Conservation (phyloP, 2,329 filamentous ascomycete species). For the Beauveria medogensis region DNA sequence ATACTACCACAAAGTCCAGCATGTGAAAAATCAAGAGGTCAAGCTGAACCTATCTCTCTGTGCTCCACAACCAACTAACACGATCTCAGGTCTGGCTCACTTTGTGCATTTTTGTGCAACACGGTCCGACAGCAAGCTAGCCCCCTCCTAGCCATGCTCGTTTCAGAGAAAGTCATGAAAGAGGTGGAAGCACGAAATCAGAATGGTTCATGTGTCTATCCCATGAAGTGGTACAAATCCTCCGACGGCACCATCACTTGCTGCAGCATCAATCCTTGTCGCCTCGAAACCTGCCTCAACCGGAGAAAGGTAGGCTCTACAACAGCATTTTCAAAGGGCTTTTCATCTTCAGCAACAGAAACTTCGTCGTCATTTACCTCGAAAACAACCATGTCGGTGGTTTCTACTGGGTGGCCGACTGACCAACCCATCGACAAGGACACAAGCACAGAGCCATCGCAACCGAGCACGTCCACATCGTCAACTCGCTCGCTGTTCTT, state of each 20-base stretch:
- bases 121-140: background rate
- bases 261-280: slow-evolving; percentile 37
- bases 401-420: background rate
- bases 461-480: background rate
- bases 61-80: background rate
- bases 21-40: background rate
- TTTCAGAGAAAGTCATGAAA: background rate
- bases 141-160: background rate
- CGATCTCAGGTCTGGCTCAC: slow-evolving; percentile 2
- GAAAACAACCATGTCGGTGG: background rate
- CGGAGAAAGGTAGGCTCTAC: background rate
- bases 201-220: slow-evolving; percentile 20
- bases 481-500: background rate
- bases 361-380: too few species aligned
- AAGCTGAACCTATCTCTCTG: background rate
- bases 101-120: background rate
- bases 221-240: slow-evolving; percentile 31
- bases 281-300: slow-evolving; percentile 22
- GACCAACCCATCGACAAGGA: background rate
- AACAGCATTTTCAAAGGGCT: background rate
- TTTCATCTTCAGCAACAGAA: background rate
- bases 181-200: background rate
- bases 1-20: background rate
- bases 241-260: slow-evolving; percentile 34
- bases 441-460: background rate